Percentiles rank a stretch among this genome's conserved stretches.
Evolutionary conservation across 2,329 filamentous ascomycete genomes (phyloP).

Genomic region (Trichoderma atrobrunneum): DNA sequence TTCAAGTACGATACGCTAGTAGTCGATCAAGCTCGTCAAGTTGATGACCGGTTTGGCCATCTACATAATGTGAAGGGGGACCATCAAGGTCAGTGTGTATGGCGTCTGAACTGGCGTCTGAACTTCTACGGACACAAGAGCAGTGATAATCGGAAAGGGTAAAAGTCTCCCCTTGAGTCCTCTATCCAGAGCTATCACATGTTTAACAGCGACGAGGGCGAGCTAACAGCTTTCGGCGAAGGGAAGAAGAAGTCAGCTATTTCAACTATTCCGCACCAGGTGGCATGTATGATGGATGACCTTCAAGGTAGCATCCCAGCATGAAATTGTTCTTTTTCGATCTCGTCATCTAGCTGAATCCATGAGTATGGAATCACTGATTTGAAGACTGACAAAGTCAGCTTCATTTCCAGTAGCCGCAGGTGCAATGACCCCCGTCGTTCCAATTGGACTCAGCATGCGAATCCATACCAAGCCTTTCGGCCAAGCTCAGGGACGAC

Average conservation of each 20-base stretch:
- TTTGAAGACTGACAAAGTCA: slow-evolving; percentile 38
- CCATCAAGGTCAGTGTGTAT: slow-evolving; percentile 37
- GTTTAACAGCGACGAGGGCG: slow-evolving; percentile 44
- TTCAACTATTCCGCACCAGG: slow-evolving; percentile 41
- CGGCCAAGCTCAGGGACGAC: slow-evolving; percentile 4
- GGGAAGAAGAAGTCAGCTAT: slow-evolving; percentile 44
- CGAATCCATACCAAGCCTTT: slow-evolving; percentile 8
- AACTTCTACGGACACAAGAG: slow-evolving; percentile 21
- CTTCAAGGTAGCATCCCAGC: slow-evolving; percentile 40
- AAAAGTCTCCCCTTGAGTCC: slow-evolving; percentile 34
- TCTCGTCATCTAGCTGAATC: slow-evolving; percentile 39
- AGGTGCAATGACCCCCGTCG: slow-evolving; percentile 34
- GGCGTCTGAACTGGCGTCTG: slow-evolving; percentile 33
- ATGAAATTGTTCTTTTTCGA: slow-evolving; percentile 41
- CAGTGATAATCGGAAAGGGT: slow-evolving; percentile 18
- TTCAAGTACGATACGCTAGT: slow-evolving; percentile 40
- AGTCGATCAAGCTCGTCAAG: slow-evolving; percentile 33
- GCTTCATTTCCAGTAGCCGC: slow-evolving; percentile 39
- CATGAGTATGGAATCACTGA: slow-evolving; percentile 40
- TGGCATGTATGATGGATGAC: slow-evolving; percentile 41
- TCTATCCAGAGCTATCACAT: slow-evolving; percentile 43
- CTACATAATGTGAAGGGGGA: slow-evolving; percentile 22
- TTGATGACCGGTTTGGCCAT: slow-evolving; percentile 38
- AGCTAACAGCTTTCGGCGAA: slow-evolving; percentile 31
- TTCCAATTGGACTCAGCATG: slow-evolving; percentile 20